Base-by-base conservation (phyloP, 306 rosid species). In the Castanea crenata region DNA sequence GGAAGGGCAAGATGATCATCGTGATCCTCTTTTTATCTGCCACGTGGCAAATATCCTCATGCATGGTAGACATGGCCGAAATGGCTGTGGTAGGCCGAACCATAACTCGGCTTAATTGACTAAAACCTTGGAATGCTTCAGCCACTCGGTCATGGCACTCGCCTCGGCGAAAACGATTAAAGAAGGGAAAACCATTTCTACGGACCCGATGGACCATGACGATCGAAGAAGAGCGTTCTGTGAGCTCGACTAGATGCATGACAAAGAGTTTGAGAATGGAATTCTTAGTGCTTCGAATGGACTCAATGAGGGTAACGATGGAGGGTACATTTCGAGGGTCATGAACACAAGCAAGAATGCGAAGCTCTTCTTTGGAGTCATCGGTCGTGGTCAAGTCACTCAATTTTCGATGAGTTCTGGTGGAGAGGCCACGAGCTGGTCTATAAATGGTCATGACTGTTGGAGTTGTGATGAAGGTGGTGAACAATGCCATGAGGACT, bases 401-500 rank as follows among this genome's bases (percentile, higher is more conserved):
- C 14, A 92, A 88, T 41, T 88, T 94, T 4, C 93, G 87, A 64
- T 38, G 88, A 11, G 86, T 72, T 23, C 55, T 83, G 5, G 19
- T 0, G 27, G 77, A 9, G 35, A 49, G 46, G n/a, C 83, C 80
- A 4, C 95, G 89, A 0, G 93, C 88, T 4, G 97, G 92, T 72
- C 87, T 91, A 77, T 92, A 88, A 6, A 94, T 74, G 27, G 92
- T 93, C 93, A 91, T 90, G 27, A 91, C 97, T 1, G 85, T 13
- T 14, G 97, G 97, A 11, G 97, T 91, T 62, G 97, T 94, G 32
- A 94, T 89, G 85, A 94, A 94, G 73, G 99, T 94, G 1, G 97
- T 92, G 77, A 92, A 89, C 4, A 94, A 83, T 32, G 97, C 99
- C 99, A 92, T 94, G 0, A 94, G 89, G 1, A 94, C 97, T 63